Conservation (phyloP, 345 rosid species). For the Nasturtium officinale region DNA sequence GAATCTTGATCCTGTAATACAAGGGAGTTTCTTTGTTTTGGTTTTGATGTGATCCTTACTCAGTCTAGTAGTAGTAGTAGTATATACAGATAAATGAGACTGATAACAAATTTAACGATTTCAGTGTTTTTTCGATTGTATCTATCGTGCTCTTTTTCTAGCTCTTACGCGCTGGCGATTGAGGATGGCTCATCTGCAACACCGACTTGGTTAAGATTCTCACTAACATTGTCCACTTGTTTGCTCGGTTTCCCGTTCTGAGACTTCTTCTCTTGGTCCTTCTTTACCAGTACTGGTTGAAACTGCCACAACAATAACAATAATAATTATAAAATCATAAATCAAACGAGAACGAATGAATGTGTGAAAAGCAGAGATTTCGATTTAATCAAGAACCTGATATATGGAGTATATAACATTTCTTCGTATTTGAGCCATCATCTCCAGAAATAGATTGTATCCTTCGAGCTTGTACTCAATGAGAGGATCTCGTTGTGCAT, state of each 20-base stretch:
- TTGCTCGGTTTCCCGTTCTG: conserved; percentile 55
- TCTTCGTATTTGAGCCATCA: conserved; percentile 98
- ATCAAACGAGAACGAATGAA: background rate
- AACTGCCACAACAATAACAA: too few relatives aligned
- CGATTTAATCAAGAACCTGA: conserved; percentile 54
- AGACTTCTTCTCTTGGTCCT: conserved; percentile 57
- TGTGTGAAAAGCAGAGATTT: background rate
- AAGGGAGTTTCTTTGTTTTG: conserved; percentile 1
- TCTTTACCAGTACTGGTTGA: conserved; percentile 81
- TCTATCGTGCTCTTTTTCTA: conserved; percentile 6
- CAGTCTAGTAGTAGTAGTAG: conserved; percentile 30
- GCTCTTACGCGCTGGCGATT: conserved; percentile 44
- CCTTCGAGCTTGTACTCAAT: conserved; percentile 98
- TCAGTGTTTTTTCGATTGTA: background rate
- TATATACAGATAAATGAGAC: conserved; percentile 36
- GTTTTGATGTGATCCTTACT: conserved; percentile 12
- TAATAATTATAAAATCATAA: too few relatives aligned
- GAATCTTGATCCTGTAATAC: conserved; percentile 17
- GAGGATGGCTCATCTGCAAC: conserved; percentile 62
- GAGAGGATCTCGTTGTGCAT: conserved; percentile 95
- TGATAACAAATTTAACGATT: background rate
- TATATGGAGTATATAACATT: conserved; percentile 94
- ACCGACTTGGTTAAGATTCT: conserved; percentile 47
- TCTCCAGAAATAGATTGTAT: conserved; percentile 88
- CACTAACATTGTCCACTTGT: conserved; percentile 52